Base-by-base conservation (phyloP, 352 stramenopile genomes). In the Pythium coloratum region DNA sequence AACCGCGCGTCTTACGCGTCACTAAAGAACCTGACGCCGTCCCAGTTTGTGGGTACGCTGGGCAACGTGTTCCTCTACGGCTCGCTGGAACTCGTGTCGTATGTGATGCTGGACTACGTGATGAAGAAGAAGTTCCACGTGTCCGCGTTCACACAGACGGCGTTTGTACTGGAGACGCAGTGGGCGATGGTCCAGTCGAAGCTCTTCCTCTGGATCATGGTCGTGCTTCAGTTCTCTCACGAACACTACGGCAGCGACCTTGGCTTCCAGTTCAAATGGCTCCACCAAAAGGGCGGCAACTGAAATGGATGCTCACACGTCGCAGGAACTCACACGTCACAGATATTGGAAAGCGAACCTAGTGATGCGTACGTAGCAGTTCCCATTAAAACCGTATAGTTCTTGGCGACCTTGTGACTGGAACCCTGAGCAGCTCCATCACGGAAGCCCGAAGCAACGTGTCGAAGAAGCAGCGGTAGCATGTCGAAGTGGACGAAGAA, bases 401-500 rank as follows among this genome's bases (percentile, higher is more conserved):
- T 5, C 38, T 40, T 10, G 34, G 32, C 36, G 6, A 36, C 51
- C 53, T 59, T 26, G 28, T 33, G 38, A 63, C 16, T 50, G 33
- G 55, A 61, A 61, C 26, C 1, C 6, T 30, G 10, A n/a, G 38
- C 30, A 16, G 34, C 8, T n/a, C 38, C 14, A 38, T 33, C 10
- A 13, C 38, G 38, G 38, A 13, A 46, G 38, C 38, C 4, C 5
- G 10, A 46, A 46, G 2, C 3, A 14, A 7, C 36, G 32, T 24
- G 33, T n/a, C 32, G 18, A 53, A 16, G 40, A 46, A 14, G 26
- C 9, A 3, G 12, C 6, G 40, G 18, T 14, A 49, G 4, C 14
- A 97, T 97, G 91, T 96, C 88, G 34, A 91, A 90, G 64, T 97
- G 92, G 82, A 92, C 76, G 61, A 86, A 84, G 74, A 93, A 93